Conservation (phyloP, 2,329 filamentous ascomycete genomes). For the Microsporum ferrugineum region DNA sequence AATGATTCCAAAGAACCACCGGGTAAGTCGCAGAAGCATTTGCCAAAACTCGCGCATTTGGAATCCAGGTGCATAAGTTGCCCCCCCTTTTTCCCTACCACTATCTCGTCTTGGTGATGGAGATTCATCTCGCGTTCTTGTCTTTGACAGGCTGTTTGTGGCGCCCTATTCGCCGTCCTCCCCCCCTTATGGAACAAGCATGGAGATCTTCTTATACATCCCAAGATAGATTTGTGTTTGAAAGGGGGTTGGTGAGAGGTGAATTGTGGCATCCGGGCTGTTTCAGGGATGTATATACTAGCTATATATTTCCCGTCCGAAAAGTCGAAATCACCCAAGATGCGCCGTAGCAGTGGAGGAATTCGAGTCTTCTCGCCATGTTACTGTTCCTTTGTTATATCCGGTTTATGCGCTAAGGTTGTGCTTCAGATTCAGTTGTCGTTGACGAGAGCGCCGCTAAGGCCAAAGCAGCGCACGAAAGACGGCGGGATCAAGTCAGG, state of each 20-base stretch:
- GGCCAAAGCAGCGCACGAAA: slow-evolving; percentile 14
- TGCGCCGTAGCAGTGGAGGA: not conserved
- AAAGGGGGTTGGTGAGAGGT: not conserved
- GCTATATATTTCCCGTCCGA: not conserved
- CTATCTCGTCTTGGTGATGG: not conserved
- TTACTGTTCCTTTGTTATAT: not conserved
- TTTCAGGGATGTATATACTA: not conserved
- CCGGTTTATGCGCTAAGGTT: not conserved
- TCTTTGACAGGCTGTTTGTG: not conserved
- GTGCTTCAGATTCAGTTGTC: not conserved
- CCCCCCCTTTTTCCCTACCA: not conserved
- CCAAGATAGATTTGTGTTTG: not conserved
- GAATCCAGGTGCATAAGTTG: not conserved
- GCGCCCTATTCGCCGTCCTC: not conserved
- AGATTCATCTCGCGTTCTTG: not conserved
- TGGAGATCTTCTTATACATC: not conserved
- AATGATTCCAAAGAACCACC: slow-evolving; percentile 11
- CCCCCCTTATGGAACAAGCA: not conserved
- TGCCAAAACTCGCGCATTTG: not conserved
- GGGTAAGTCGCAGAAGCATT: slow-evolving; percentile 7
- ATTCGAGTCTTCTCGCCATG: not conserved
- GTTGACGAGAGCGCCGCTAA: slow-evolving; percentile 9
- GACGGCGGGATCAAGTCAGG: slow-evolving; percentile 22
- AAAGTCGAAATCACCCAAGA: not conserved
- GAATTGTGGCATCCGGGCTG: not conserved